Evolutionary conservation across 768 basidiomycete genomes (phyloP).

Genomic region (Lyophyllum atratum): DNA sequence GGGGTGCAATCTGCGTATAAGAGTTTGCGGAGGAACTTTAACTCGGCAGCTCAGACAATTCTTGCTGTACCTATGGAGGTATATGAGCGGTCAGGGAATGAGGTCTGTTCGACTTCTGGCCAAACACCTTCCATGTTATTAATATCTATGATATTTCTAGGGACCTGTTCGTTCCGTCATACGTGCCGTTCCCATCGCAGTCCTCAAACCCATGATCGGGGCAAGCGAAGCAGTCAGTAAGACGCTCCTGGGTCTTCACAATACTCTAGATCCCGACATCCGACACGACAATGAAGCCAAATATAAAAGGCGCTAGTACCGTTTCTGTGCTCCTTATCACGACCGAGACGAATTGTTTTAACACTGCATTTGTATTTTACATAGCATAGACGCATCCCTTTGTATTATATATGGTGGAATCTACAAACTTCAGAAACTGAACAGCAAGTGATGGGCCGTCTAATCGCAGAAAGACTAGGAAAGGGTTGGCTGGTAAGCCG

Average conservation of each 20-base stretch:
- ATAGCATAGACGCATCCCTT: conserved; percentile 11
- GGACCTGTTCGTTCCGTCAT: conserved; percentile 93
- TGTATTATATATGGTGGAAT: conserved; percentile 1
- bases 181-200: conserved; percentile 95
- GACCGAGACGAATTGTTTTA: neutral
- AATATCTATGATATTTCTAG: conserved; percentile 41
- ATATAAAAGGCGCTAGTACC: conserved; percentile 76
- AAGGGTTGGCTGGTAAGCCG: no score
- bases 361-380: conserved; percentile 20
- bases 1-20: conserved; percentile 92
- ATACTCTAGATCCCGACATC: conserved; percentile 85
- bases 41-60: conserved; percentile 96
- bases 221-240: conserved; percentile 96
- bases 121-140: neutral
- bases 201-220: conserved; percentile 97
- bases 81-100: conserved; percentile 89
- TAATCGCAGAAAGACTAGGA: neutral
- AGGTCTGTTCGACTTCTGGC: conserved; percentile 52
- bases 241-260: conserved; percentile 90
- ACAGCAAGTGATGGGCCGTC: neutral
- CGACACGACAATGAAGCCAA: conserved; percentile 88
- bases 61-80: conserved; percentile 99
- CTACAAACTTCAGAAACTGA: conserved; percentile 7
- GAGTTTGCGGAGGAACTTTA: conserved; percentile 83
- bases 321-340: neutral